A percentile compares a stretch with the other conserved stretches of the same genome.
Evolutionary conservation across 345 rosid species (phyloP).

Genomic region (Nasturtium officinale): DNA sequence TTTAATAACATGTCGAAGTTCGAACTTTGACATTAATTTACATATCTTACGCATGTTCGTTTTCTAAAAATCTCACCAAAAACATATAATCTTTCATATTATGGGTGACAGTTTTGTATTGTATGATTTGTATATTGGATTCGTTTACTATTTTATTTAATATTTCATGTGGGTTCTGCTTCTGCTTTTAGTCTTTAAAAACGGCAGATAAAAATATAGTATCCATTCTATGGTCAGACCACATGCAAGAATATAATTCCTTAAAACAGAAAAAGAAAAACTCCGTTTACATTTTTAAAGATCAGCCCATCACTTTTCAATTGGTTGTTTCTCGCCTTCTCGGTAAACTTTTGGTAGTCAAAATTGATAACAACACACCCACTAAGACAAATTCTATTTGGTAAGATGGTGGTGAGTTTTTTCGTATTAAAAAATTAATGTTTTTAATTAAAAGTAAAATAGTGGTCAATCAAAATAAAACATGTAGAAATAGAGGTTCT

Average conservation of each 20-base stretch:
- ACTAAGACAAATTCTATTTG: too few species aligned
- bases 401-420: too few species aligned
- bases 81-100: neutral
- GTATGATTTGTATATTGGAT: neutral
- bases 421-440: too few species aligned
- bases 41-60: neutral
- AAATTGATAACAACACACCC: slow-evolving; percentile 30
- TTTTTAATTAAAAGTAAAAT: too few species aligned
- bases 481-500: too few species aligned
- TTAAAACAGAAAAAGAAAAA: neutral
- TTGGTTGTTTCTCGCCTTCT: slow-evolving; percentile 26
- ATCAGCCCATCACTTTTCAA: slow-evolving; percentile 8
- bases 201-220: slow-evolving; percentile 11
- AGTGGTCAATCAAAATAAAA: too few species aligned
- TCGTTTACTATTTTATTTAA: neutral
- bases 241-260: neutral
- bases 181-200: slow-evolving; percentile 16
- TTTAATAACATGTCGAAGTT: neutral
- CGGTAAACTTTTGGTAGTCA: slow-evolving; percentile 40
- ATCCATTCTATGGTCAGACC: slow-evolving; percentile 3
- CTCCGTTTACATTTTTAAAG: slow-evolving; percentile 17
- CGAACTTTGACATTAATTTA: neutral
- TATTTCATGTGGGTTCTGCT: neutral
- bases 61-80: neutral
- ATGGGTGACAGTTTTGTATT: neutral